These are phyloP conservation scores for Pseudopyricularia javanii DNA, from an alignment of 2,329 filamentous ascomycete genomes.

Conservation along the genomic window DNA sequence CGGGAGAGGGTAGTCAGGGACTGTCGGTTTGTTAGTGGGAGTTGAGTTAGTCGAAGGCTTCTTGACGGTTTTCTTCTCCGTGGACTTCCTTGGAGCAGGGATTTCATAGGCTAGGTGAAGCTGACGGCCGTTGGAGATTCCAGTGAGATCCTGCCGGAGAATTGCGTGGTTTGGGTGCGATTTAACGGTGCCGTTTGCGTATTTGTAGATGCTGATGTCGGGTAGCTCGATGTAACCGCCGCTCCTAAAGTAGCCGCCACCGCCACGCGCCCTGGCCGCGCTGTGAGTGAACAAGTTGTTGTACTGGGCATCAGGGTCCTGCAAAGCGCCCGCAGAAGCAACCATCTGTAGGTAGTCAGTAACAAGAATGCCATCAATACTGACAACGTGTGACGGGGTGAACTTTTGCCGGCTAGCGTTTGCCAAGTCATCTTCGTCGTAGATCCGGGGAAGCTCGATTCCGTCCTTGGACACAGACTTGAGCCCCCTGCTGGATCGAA, in stretches of 20 bases:
- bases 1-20: conserved; percentile 16
- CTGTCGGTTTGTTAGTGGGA: conserved; percentile 3
- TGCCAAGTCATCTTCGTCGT: conserved; percentile 25
- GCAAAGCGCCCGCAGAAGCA: conserved; percentile 23
- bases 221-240: conserved; percentile 3
- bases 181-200: conserved; percentile 2
- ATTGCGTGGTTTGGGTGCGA: conserved; percentile 1
- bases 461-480: conserved; percentile 23
- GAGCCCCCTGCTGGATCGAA: conserved; percentile 19
- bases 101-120: conserved; percentile 3
- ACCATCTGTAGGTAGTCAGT: conserved; percentile 26
- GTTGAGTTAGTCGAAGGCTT: not conserved
- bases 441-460: conserved; percentile 26
- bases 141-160: conserved; percentile 1
- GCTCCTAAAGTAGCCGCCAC: conserved; percentile 1
- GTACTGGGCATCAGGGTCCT: conserved; percentile 19
- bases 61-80: not conserved
- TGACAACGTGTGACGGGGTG: conserved; percentile 10
- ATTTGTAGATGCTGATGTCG: conserved; percentile 2
- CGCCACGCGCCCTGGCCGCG: not conserved
- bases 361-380: conserved; percentile 16
- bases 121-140: not conserved
- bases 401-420: conserved; percentile 5
- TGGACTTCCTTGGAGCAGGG: not conserved
- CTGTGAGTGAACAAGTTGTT: conserved; percentile 12